Evolutionary conservation across 371 early-diverging fungal species (phyloP), one percentile per base, ranked within the genome.

Genomic region (Mortierella sp.): DNA sequence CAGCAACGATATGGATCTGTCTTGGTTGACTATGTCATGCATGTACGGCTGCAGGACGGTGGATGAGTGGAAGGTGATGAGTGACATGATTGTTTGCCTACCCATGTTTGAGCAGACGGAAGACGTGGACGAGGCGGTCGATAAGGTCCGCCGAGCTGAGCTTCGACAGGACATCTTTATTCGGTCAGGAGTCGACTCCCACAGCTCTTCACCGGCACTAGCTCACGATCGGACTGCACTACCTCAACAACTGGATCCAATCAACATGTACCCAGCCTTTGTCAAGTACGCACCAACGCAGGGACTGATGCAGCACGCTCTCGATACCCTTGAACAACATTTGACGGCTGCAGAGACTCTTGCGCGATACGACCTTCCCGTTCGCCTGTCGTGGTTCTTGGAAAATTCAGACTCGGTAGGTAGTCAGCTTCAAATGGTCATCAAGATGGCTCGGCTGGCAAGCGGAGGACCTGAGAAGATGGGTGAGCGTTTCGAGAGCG

Each of bases 291-390:
- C 88, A 6, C 86, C 90, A 2, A 90, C 89, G 7, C 80, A 88
- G 16, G 88, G 74, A 70, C 89, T 91, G 21, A 77, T 95, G 74
- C 92, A 92, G 9, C 83, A 88, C 24, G 91, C 93, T 74, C 91
- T 95, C 85, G 92, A 94, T 83, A 89, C 89, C 24, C 90, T 96
- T 26, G 93, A 94, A 75, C 78, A 83, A 52, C 94, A 95, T 76
- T 76, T 96, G 57, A 91, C 92, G 7, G 91, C 93, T 16, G 93
- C 94, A 2, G 94, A 94, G 81, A 89, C 93, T 1, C 84, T 96
- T 48, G 82, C 90, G 21, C 90, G 93, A 28, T 95, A 95, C 78
- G 90, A 92, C 73, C 88, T 94, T 1, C 79, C 86, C 16, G 91
- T 93, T 21, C 91, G 93, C 6, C 88, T 95, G 31, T 86, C 90